Evolutionary conservation across 768 basidiomycete species (phyloP), one percentile per base, ranked within the genome.

Genomic region (Clitopilus passeckerianus): DNA sequence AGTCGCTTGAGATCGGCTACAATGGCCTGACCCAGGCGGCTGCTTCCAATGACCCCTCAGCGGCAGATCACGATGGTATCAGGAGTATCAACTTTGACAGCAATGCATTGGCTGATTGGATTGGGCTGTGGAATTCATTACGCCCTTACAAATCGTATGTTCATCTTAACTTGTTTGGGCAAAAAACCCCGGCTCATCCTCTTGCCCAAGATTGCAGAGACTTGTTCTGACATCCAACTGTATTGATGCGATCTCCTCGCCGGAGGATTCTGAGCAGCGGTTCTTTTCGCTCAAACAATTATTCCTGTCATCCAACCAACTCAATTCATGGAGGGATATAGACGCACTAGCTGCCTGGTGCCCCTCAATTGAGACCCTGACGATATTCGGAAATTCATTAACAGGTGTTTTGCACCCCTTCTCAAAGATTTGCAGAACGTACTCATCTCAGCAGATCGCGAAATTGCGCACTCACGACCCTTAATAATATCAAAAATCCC

Each of bases 341-440:
- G 89, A 93, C 69, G 78, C 80, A 1, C 68, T 95, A 46, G 74
- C 80, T 18, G 67, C 63, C 16, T 93, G 91, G 91, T 85, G 86
- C 64, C 91, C 92, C 15, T 59, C 68, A 57, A 75, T 95, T 10
- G 77, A 85, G 65, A 80, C 80, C 15, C 76, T 94, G 35, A 78
- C 82, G 50, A 63, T 91, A 60, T 72, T 71, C 46, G 83, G 83
- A 37, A 93, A 90, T 65, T 86, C 90, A 6, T 68, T 94, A 37
- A 71, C 81, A 37, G 75, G 83, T 71, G 4, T 72, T 33, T 34
- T 44, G 22, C 37, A 59, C 55, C 52, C 46, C 58, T 34, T 61
- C 59, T 22, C 43, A 14, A 61, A 18, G 8, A 22, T 23, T 18
- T 18, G 46, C 12, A 16, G 46, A 50, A 23, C 16, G 46, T 14